Conservation (phyloP, 768 basidiomycete species). For the Russula olivacea region DNA sequence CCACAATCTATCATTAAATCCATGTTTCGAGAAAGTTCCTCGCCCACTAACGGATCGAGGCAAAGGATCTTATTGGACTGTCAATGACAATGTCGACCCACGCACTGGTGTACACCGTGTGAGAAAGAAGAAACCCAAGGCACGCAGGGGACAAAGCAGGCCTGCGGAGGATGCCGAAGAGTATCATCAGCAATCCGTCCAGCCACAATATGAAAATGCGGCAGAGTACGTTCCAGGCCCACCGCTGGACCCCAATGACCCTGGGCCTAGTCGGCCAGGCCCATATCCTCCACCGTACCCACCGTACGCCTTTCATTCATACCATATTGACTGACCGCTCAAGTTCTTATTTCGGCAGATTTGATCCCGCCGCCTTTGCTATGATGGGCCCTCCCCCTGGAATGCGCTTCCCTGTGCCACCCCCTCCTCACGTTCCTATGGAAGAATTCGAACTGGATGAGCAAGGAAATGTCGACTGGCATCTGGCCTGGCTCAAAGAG, state of each 20-base stretch:
- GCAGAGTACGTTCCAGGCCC: conserved; percentile 50
- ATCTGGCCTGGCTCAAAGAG: conserved; percentile 74
- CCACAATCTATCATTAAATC: conserved; percentile 84
- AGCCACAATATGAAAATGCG: conserved; percentile 46
- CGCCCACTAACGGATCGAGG: conserved; percentile 88
- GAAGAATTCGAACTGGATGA: conserved; percentile 70
- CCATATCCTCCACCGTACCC: conserved; percentile 60
- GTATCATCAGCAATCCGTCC: conserved; percentile 49
- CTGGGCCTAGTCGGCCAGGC: conserved; percentile 48
- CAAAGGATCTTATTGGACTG: conserved; percentile 90
- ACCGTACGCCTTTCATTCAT: conserved; percentile 38
- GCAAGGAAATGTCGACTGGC: conserved; percentile 77
- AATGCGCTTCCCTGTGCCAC: conserved; percentile 58
- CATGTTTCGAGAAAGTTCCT: conserved; percentile 87
- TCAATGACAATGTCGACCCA: conserved; percentile 84
- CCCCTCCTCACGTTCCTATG: conserved; percentile 56
- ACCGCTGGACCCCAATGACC: conserved; percentile 54
- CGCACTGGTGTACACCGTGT: conserved; percentile 85
- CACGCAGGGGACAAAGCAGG: conserved; percentile 40
- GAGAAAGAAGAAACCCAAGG: conserved; percentile 79
- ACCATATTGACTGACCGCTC: background rate
- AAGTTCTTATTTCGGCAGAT: conserved; percentile 38
- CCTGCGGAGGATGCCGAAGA: conserved; percentile 45
- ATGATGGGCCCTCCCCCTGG: conserved; percentile 54
- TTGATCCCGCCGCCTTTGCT: conserved; percentile 52